Conservation (phyloP, 257 asterid genomes). For the Forsythia viridissima region DNA sequence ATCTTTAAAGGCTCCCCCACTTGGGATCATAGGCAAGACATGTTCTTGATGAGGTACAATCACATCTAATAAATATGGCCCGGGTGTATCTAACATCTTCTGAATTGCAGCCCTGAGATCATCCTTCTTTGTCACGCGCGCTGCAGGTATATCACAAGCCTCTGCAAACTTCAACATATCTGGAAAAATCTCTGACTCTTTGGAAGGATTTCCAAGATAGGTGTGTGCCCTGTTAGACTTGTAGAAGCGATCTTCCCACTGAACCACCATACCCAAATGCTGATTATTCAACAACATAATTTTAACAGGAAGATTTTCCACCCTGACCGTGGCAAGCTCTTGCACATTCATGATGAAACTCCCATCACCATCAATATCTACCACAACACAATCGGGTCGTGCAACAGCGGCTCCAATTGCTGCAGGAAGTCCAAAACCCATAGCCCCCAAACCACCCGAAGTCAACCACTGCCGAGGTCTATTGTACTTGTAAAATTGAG, state of each 20-base stretch:
- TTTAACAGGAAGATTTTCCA: slow-evolving; percentile 78
- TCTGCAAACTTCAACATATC: slow-evolving; percentile 74
- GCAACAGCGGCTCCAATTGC: slow-evolving; percentile 89
- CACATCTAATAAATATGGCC: slow-evolving; percentile 79
- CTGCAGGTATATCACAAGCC: slow-evolving; percentile 70
- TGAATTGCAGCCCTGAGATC: slow-evolving; percentile 61
- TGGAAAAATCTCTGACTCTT: slow-evolving; percentile 62
- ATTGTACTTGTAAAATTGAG: slow-evolving; percentile 76
- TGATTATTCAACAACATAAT: slow-evolving; percentile 76
- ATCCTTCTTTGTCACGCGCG: slow-evolving; percentile 53
- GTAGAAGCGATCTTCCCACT: slow-evolving; percentile 88
- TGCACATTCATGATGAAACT: slow-evolving; percentile 89
- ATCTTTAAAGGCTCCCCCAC: slow-evolving; percentile 76
- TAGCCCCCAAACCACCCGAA: slow-evolving; percentile 78
- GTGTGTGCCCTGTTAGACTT: slow-evolving; percentile 83
- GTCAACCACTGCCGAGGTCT: slow-evolving; percentile 77
- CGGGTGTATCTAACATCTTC: slow-evolving; percentile 75
- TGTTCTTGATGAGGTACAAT: slow-evolving; percentile 85
- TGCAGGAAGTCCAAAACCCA: slow-evolving; percentile 89
- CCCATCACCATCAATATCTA: slow-evolving; percentile 90
- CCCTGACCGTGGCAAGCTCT: slow-evolving; percentile 70
- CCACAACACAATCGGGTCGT: slow-evolving; percentile 66
- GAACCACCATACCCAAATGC: slow-evolving; percentile 86
- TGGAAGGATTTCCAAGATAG: slow-evolving; percentile 71
- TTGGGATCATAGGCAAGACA: slow-evolving; percentile 86